Percentiles rank a stretch among this genome's conserved stretches.
These are phyloP conservation scores for Prunella vulgaris DNA, from an alignment of 257 asterid species.

Conservation along the genomic window DNA sequence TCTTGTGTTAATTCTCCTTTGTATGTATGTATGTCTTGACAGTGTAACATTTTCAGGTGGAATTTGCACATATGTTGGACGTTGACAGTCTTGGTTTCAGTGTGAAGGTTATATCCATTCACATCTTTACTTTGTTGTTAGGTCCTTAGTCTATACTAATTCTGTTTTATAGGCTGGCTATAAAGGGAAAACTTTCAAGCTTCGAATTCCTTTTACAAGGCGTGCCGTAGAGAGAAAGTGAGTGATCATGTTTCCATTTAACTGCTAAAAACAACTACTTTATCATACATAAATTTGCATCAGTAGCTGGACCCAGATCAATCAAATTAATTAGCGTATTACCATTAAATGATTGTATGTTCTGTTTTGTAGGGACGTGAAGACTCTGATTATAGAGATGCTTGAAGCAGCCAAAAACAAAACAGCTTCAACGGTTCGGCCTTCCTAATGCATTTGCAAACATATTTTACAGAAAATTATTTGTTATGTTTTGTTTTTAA, in stretches of 20 bases:
- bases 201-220: slow-evolving; percentile 76
- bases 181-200: slow-evolving; percentile 59
- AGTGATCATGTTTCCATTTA: slow-evolving; percentile 25
- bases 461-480: background rate
- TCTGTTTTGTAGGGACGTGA: slow-evolving; percentile 24
- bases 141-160: background rate
- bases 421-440: background rate
- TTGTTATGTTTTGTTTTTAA: background rate
- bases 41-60: slow-evolving; percentile 75
- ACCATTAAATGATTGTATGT: too few relatives aligned
- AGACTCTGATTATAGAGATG: slow-evolving; percentile 32
- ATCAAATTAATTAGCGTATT: too few relatives aligned
- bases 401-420: slow-evolving; percentile 24
- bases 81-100: slow-evolving; percentile 80
- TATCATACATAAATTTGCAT: too few relatives aligned
- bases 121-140: background rate
- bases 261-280: background rate
- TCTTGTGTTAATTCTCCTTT: background rate
- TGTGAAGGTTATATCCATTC: slow-evolving; percentile 53
- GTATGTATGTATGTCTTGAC: too few relatives aligned
- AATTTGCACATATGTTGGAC: slow-evolving; percentile 64
- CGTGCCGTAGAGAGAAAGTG: slow-evolving; percentile 77
- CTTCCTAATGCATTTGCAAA: background rate
- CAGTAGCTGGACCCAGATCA: too few relatives aligned
- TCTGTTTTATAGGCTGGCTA: slow-evolving; percentile 49